These are phyloP conservation scores for Nectriaceae sp. DNA, from an alignment of 2,329 filamentous ascomycete genomes.

Conservation along the genomic window DNA sequence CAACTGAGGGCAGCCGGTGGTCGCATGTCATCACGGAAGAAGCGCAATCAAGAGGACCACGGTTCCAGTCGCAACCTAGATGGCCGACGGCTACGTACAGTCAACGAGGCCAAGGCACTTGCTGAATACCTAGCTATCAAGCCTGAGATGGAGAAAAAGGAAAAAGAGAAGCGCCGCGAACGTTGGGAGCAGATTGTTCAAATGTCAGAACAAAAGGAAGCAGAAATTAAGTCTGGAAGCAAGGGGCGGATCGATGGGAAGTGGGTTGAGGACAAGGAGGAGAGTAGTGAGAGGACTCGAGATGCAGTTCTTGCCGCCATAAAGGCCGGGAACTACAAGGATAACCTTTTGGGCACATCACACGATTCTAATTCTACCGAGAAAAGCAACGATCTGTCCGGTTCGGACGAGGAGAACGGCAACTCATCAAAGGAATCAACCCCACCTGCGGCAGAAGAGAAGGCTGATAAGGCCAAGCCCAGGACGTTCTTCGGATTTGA, in stretches of 20 bases:
- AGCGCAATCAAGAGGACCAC: slow-evolving; percentile 81
- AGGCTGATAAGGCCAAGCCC: slow-evolving; percentile 40
- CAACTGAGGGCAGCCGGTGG: slow-evolving; percentile 95
- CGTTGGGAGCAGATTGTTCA: slow-evolving; percentile 90
- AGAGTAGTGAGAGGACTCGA: slow-evolving; percentile 79
- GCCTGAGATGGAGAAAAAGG: slow-evolving; percentile 93
- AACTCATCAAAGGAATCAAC: slow-evolving; percentile 51
- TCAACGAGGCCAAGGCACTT: slow-evolving; percentile 91
- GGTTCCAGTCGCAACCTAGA: slow-evolving; percentile 93
- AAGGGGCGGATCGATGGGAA: slow-evolving; percentile 78
- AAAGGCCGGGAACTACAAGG: slow-evolving; percentile 63
- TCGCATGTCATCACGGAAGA: slow-evolving; percentile 95
- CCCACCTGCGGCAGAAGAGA: slow-evolving; percentile 47
- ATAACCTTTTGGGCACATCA: slow-evolving; percentile 58
- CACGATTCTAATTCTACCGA: slow-evolving; percentile 47
- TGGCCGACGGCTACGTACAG: slow-evolving; percentile 83
- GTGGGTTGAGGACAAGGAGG: slow-evolving; percentile 95
- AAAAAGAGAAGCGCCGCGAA: slow-evolving; percentile 82
- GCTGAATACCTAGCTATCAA: slow-evolving; percentile 95
- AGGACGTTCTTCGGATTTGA: slow-evolving; percentile 74
- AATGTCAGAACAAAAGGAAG: slow-evolving; percentile 77
- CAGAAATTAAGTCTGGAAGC: slow-evolving; percentile 76
- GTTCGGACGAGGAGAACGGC: slow-evolving; percentile 41
- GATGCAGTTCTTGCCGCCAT: slow-evolving; percentile 74
- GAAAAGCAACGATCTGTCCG: slow-evolving; percentile 27